Base-by-base conservation (phyloP, 2,329 filamentous ascomycete species). In the Lasiodiplodia sp. region DNA sequence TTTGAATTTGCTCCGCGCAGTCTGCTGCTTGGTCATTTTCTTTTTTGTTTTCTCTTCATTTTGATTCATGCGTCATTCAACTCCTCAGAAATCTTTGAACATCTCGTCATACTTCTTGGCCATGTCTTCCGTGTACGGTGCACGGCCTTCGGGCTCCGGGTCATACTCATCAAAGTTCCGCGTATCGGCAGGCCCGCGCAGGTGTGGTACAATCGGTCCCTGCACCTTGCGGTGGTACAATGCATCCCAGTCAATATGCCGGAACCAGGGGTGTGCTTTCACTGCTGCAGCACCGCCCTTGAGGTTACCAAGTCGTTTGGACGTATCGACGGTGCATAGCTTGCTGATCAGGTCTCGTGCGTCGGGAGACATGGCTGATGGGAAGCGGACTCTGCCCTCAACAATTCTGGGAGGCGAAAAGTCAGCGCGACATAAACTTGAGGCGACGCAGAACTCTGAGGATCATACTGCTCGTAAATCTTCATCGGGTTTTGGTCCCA, bases 401-500 rank as follows among this genome's bases (percentile, higher is more conserved):
- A 95, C 90, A 74, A 95, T 95, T 80, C 91, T 92, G 68, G 66
- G 7, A 8, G 18, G 4, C 16, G 5, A 2, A 38, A 37, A 28
- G 58, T 56, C 67, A 71, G 62, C 68, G 56, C 31, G 23, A 4
- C 38, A 16, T 11, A 1, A 11, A 69, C 12, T 5, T 57, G 10
- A 23, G 6, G n/a, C 11, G 6, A 70, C 47, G 69, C 14, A 2
- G 18, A 57, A 12, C 38, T 34, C 12, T 23, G 62, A 51, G 49
- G 21, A 10, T 21, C 78, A 68, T 75, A 83, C 82, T 86, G 88
- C 78, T 93, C 92, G 81, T 95, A 95, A 69, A 95, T 95, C 78
- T 94, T 92, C 72, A 95, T 92, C 1, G 92, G 92, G 72, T 94
- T 95, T 72, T 92, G 90, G 76, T 94, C 90, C 91, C 92, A 96